These are phyloP conservation scores for Trametes cinnabarina DNA, from an alignment of 768 basidiomycete species.

Conservation along the genomic window DNA sequence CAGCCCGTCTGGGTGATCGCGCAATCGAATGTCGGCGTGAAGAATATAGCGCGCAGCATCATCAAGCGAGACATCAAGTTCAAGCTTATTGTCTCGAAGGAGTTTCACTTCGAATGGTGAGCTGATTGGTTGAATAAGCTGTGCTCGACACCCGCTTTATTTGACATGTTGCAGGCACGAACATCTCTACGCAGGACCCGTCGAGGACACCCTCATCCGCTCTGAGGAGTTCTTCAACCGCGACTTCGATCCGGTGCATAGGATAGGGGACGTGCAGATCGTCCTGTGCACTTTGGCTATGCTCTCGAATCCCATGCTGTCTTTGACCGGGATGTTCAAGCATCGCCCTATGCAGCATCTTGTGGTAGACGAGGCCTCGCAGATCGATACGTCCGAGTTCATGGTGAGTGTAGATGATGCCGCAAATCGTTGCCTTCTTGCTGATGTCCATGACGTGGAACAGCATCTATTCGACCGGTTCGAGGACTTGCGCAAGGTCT, in stretches of 20 bases:
- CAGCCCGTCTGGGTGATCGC: slow-evolving; percentile 64
- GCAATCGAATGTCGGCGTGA: slow-evolving; percentile 81
- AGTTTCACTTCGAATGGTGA: slow-evolving; percentile 32
- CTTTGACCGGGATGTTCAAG: slow-evolving; percentile 16
- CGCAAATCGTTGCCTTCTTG: too few relatives aligned
- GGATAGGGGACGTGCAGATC: slow-evolving; percentile 33
- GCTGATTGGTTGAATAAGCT: background rate
- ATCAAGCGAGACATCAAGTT: slow-evolving; percentile 52
- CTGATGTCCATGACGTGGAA: background rate
- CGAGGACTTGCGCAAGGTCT: slow-evolving; percentile 34
- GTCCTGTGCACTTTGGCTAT: slow-evolving; percentile 50
- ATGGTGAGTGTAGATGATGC: background rate
- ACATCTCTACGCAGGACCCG: slow-evolving; percentile 39
- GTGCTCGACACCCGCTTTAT: too few relatives aligned
- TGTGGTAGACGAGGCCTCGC: slow-evolving; percentile 48
- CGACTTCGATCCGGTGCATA: slow-evolving; percentile 19
- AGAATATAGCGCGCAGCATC: slow-evolving; percentile 79
- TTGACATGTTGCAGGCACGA: slow-evolving; percentile 42
- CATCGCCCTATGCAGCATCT: slow-evolving; percentile 37
- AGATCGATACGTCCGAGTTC: slow-evolving; percentile 36
- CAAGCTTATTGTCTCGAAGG: slow-evolving; percentile 43
- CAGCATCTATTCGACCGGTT: slow-evolving; percentile 32
- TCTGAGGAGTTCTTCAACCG: slow-evolving; percentile 31
- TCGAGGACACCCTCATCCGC: slow-evolving; percentile 37
- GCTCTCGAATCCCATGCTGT: slow-evolving; percentile 33